Conservation (phyloP, 345 rosid genomes). For the Rhodamnia rubescens region DNA sequence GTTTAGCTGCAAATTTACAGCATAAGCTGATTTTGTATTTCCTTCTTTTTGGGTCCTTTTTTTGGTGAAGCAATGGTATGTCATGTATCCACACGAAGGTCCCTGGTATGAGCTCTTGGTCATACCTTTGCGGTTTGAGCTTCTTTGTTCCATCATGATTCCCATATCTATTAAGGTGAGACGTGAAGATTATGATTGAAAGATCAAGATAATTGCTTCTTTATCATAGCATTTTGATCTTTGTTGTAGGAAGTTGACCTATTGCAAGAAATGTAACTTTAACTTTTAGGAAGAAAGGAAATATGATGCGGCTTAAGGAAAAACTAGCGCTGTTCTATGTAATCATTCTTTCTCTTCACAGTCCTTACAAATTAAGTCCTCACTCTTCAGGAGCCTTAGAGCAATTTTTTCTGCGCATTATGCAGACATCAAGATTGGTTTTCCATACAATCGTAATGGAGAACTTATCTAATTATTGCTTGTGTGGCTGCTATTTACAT, state of each 20-base stretch:
- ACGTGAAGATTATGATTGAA: neutral
- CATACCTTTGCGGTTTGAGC: conserved; percentile 95
- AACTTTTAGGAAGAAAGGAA: neutral
- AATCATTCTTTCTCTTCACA: neutral
- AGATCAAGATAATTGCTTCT: neutral
- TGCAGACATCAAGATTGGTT: neutral
- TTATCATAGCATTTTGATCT: neutral
- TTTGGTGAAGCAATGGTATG: conserved; percentile 89
- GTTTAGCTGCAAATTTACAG: neutral
- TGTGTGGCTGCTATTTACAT: neutral
- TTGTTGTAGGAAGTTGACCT: neutral
- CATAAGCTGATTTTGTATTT: neutral
- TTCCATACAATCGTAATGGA: neutral
- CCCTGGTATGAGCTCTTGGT: conserved; percentile 95
- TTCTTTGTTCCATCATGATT: conserved; percentile 98
- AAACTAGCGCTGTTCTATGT: neutral
- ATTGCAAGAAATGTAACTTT: neutral
- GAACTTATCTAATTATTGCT: neutral
- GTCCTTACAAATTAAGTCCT: neutral
- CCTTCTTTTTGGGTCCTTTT: conserved; percentile 6
- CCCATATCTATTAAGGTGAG: conserved; percentile 92
- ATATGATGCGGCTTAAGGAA: neutral
- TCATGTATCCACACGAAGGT: conserved; percentile 72
- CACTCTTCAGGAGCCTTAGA: neutral
- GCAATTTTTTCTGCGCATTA: neutral